Conservation (phyloP, 2,329 filamentous ascomycete species). For the Sordariomycetes sp. region DNA sequence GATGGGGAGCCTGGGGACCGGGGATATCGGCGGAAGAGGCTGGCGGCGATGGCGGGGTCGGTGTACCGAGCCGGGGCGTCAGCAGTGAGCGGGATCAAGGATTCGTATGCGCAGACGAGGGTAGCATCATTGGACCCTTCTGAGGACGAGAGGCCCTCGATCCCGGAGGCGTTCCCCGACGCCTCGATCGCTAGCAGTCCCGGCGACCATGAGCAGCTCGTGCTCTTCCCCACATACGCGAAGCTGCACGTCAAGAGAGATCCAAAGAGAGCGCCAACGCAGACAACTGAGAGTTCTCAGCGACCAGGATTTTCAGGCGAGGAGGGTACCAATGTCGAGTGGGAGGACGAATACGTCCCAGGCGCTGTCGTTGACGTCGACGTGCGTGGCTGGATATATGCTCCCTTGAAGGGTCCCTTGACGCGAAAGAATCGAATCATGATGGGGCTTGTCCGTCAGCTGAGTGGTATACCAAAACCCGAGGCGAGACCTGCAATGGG, state of each 20-base stretch:
- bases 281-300: conserved; percentile 15
- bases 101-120: conserved; percentile 43
- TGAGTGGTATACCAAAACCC: conserved; percentile 75
- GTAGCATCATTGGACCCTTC: conserved; percentile 16
- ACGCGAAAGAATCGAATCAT: conserved; percentile 76
- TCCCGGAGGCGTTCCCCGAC: conserved; percentile 71
- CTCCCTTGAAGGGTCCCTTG: conserved; percentile 72
- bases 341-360: conserved; percentile 68
- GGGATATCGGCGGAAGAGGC: conserved; percentile 63
- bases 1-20: conserved; percentile 30
- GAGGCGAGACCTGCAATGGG: conserved; percentile 16
- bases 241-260: conserved; percentile 49
- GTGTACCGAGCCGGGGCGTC: conserved; percentile 42
- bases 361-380: conserved; percentile 87
- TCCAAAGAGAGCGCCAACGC: conserved; percentile 13
- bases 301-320: conserved; percentile 39
- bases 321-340: conserved; percentile 66
- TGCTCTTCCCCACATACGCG: conserved; percentile 90
- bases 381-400: conserved; percentile 90
- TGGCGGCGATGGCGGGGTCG: conserved; percentile 51
- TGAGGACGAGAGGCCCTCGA: conserved; percentile 23
- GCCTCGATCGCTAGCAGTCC: conserved; percentile 72
- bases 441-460: conserved; percentile 71
- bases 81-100: conserved; percentile 44
- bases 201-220: conserved; percentile 79